Evolutionary conservation across 306 rosid genomes (phyloP).

Genomic region (Cicer bijugum): DNA sequence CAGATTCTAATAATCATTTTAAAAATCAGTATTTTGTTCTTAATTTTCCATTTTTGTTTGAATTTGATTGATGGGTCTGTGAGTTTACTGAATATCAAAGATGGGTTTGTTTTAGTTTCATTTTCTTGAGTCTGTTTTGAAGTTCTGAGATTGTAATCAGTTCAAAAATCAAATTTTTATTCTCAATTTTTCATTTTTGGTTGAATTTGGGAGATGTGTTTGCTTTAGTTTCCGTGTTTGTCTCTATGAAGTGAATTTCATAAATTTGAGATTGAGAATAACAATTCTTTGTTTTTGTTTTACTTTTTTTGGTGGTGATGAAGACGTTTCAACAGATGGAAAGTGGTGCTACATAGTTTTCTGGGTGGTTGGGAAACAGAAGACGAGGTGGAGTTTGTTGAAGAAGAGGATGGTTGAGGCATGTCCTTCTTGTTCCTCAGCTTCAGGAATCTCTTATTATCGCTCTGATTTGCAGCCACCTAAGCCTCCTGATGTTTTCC

Average conservation of each 20-base stretch:
- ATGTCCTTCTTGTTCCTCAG: conserved; percentile 89
- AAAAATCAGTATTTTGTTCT: too few species aligned
- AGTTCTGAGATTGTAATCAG: background rate
- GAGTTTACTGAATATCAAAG: too few species aligned
- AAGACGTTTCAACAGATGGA: conserved; percentile 94
- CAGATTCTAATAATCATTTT: background rate
- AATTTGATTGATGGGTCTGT: too few species aligned
- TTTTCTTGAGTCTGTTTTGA: too few species aligned
- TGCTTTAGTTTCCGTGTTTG: conserved; percentile 28
- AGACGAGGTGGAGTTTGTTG: conserved; percentile 83
- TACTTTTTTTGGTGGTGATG: conserved; percentile 35
- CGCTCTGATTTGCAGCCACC: conserved; percentile 67
- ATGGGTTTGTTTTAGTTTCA: too few species aligned
- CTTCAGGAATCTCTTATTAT: conserved; percentile 76
- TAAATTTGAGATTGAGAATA: conserved; percentile 21
- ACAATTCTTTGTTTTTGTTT: background rate
- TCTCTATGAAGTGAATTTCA: conserved; percentile 15
- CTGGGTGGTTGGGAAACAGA: conserved; percentile 79
- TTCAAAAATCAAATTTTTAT: conserved; percentile 26
- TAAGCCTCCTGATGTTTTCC: conserved; percentile 79
- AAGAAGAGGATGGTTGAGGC: conserved; percentile 79
- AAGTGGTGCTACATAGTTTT: conserved; percentile 93
- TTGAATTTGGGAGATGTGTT: conserved; percentile 28
- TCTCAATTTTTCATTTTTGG: conserved; percentile 8
- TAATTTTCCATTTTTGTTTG: too few species aligned